These are phyloP conservation scores for Aschersonia sp. DNA, from an alignment of 2,329 filamentous ascomycete genomes.

Conservation along the genomic window DNA sequence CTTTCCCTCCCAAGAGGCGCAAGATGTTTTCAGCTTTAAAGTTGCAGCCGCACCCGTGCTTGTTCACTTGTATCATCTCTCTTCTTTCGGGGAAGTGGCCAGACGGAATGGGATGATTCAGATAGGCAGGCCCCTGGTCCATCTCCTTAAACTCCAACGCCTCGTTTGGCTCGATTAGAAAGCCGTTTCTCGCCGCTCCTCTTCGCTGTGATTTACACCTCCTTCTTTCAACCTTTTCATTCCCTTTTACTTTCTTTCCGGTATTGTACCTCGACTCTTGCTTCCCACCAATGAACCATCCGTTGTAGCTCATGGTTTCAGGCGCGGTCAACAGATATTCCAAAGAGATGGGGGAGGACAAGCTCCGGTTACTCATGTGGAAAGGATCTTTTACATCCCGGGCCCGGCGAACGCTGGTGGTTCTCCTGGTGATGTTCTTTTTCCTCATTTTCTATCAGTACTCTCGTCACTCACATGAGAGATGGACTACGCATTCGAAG, in stretches of 20 bases:
- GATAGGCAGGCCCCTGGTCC: too few species aligned
- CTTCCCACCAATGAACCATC: neutral
- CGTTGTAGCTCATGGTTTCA: neutral
- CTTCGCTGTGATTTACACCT: too few species aligned
- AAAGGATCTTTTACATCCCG: neutral
- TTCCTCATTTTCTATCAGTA: neutral
- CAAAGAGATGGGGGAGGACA: slow-evolving; percentile 1
- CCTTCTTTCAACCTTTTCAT: neutral
- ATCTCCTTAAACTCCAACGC: too few species aligned
- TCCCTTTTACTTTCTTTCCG: neutral
- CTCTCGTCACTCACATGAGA: neutral
- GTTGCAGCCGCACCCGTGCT: too few species aligned
- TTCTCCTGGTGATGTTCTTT: neutral
- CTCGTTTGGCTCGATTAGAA: too few species aligned
- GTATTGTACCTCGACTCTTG: neutral
- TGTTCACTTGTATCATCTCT: too few species aligned
- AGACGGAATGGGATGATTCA: too few species aligned
- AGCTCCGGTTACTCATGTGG: neutral
- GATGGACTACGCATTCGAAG: neutral
- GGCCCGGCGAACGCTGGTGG: neutral
- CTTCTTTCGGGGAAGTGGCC: too few species aligned
- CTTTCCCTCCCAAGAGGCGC: too few species aligned
- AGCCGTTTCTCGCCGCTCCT: too few species aligned
- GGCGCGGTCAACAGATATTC: neutral
- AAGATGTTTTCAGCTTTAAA: too few species aligned